Evolutionary conservation across 2,329 filamentous ascomycete genomes (phyloP), one percentile per base, ranked within the genome.

Genomic region (Diaporthe ampelina): DNA sequence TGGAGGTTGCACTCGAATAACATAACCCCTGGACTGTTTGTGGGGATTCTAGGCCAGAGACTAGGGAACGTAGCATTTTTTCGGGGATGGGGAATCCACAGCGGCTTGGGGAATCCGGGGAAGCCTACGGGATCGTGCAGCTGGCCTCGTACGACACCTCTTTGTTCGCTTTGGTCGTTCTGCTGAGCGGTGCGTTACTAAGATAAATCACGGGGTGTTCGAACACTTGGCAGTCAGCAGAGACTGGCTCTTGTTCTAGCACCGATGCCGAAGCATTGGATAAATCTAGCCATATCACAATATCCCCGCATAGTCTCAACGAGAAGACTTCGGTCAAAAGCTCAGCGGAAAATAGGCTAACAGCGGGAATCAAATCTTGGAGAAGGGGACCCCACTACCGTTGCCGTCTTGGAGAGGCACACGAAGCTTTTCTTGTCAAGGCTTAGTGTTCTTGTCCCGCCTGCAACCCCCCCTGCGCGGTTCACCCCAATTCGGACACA

Each of bases 51-150:
- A 63, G 54, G 11, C 29, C 21, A 19, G 15, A 52, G 32, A 40
- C 56, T 29, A 24, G 69, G 45, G 69, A 29, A 10, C 40, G 24
- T 50, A 45, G 35, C 50, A 59, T 45, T 11, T 19, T 26, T 37
- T 48, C 35, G 59, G 57, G 59, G n/a, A 69, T 10, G 24, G 32
- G 40, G 24, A 24, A 40, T 52, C 57, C 68, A 65, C 57, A 29
- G 56, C 67, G 37, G 65, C 32, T 73, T 73, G 72, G 72, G 52
- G 72, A 73, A 70, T 73, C 72, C 37, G 72, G 72, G 72, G 67
- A 71, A 71, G 57, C 45, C 13, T 35, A 21, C 58, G 32, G 67
- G 72, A 57, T 54, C 26, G 56, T 73, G 59, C 73, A 72, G 58
- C 24, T 50, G 17, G 19, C 24, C 29, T 72, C 58, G 40, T 58